Evolutionary conservation across 176 grass and related monocot genomes (phyloP), one percentile per base, ranked within the genome.

Genomic region (Bonia amplexicaulis): DNA sequence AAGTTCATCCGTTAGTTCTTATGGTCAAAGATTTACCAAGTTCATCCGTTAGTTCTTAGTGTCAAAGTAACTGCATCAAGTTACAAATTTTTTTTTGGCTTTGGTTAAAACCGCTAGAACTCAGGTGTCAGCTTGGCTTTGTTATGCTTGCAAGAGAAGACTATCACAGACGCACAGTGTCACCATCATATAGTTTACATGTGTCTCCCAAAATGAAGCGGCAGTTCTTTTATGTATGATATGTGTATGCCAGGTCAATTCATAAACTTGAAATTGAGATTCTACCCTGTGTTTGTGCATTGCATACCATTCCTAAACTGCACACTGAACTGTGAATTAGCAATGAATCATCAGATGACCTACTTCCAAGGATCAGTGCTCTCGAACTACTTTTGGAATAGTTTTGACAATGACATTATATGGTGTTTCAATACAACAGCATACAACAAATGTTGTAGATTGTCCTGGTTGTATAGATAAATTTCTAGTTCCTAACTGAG

Each of bases 381-480:
- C 16, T 29, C 0, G 22, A 86, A 62, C 22, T 39, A 14, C 40
- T 86, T 70, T 35, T 12, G 55, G 22, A 52, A 72, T 17, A 70
- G 20, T 72, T 86, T 25, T 58, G 52, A 71, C 14, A 53, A 61
- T 70, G 42, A 61, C 29, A 53, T 64, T 20, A 62, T 78, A 16
- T 58, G 39, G 23, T 81, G 61, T 37, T 70, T 81, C 22, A 81
- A 81, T 81, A 42, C 66, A 81, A 39, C n/a, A 70, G n/a, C 35
- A 57, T 57, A 55, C 33, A 57, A 5, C 17, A 61, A 71, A 72
- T 72, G 16, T 10, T 59, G 7, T 61, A 26, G 5, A 61, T 26
- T 14, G 16, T 77, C 52, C 74, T 76, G n/a, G 37, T 39, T 64
- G 12, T 83, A n/a, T 74, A 55, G 22, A 16, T 37, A 69, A 51